phyloP scores from a whole-genome alignment of 805 yeast genomes.

The Pichia eremophila region DNA sequence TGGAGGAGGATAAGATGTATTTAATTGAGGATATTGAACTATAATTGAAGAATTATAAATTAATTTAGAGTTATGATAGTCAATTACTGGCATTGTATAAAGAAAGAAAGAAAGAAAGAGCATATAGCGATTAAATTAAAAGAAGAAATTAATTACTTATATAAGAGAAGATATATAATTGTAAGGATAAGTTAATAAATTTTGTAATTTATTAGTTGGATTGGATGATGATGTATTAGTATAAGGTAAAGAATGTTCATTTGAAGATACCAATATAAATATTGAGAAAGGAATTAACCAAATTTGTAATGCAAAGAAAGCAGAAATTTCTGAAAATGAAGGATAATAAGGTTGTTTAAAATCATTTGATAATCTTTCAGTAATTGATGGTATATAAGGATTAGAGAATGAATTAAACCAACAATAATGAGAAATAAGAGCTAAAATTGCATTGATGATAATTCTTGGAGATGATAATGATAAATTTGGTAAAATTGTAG shows the following conservation, averaged over 20 bases:
- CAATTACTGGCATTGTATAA: no score
- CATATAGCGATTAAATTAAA: no score
- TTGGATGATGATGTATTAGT: constrained; percentile 7
- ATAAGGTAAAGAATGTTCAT: constrained; percentile 76
- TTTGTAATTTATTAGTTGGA: neutral
- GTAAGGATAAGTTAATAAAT: no score
- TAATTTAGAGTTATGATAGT: no score
- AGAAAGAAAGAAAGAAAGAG: no score
- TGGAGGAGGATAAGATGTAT: no score
- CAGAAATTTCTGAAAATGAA: constrained; percentile 81
- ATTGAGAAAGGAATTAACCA: constrained; percentile 93
- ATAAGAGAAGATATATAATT: no score
- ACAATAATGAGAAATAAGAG: constrained; percentile 68
- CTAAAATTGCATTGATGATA: constrained; percentile 60
- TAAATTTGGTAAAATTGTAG: constrained; percentile 56
- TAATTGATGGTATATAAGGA: constrained; percentile 63
- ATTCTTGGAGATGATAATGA: constrained; percentile 64
- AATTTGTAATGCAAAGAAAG: constrained; percentile 86
- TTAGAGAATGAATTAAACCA: constrained; percentile 85
- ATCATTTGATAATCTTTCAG: constrained; percentile 45
- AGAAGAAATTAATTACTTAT: no score
- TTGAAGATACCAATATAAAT: constrained; percentile 85
- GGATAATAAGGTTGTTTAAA: constrained; percentile 64
- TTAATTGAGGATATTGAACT: no score
- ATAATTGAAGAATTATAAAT: no score